Base-by-base conservation (phyloP, 1,284 basidiomycete species). In the Apiotrichum porosum region DNA sequence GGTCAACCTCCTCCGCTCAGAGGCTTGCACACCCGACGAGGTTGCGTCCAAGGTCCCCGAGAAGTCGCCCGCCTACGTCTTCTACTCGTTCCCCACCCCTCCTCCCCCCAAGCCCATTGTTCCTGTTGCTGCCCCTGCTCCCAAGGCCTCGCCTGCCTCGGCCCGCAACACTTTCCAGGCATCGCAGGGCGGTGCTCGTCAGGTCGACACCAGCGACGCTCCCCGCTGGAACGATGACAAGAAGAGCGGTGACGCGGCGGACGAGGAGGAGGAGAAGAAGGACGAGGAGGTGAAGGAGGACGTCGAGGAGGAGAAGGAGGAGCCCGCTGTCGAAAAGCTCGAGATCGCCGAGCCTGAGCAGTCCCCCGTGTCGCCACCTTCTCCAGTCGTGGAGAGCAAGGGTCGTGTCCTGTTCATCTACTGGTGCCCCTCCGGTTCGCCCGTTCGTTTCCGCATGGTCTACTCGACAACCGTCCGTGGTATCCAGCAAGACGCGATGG, bases 401-500 rank as follows among this genome's bases (percentile, higher is more conserved):
- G 69, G 69, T 23, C 48, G 65, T 38, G 65, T 74, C n/a, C 83
- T 87, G 33, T 90, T 89, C 70, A 85, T 93, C 51, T 94, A 94
- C 72, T 85, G 85, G 30, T 93, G 90, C 68, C 90, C 90, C 0
- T 79, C 83, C 2, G 67, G 73, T 12, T 88, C 85, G 2, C 84
- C 86, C 2, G 79, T 93, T 70, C 88, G 87, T 65, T 78, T 83
- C 56, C 81, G 89, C 43, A 90, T 94, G 86, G 66, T 93, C 32
- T 93, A 91, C 71, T 87, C 88, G 0, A 84, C 84, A 1, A 83
- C 81, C 13, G 79, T 81, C 5, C 62, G 77, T 9, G 70, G 79
- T 18, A 77, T 85, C 14, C 83, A 81, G 59, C 75, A 78, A 45
- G 72, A 78, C 23, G 81, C 80, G 33, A 81, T 82, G 59, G 72